Evolutionary conservation across 148 eudicot species (phyloP).

Genomic region (Vaccinium vitisidaea): DNA sequence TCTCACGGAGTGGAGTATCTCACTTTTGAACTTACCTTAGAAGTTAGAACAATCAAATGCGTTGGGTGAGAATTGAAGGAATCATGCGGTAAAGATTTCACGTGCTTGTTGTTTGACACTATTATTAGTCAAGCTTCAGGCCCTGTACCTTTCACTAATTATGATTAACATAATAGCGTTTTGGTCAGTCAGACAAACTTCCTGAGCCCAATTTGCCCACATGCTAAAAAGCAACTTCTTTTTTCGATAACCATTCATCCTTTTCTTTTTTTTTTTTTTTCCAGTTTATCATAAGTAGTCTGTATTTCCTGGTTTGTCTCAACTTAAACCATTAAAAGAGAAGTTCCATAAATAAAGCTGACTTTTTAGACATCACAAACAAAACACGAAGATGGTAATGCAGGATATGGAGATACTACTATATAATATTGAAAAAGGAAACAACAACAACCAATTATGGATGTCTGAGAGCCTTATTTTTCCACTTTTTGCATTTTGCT

Average conservation of each 20-base stretch:
- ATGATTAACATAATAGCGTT: too few species aligned
- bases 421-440: too few species aligned
- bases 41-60: background rate
- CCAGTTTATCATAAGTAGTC: background rate
- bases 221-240: background rate
- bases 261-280: too few species aligned
- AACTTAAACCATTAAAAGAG: background rate
- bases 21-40: too few species aligned
- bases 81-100: background rate
- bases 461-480: too few species aligned
- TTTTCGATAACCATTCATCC: background rate
- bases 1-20: too few species aligned
- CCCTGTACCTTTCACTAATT: background rate
- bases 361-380: background rate
- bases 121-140: background rate
- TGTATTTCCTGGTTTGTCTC: background rate
- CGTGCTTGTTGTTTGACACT: background rate
- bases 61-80: background rate
- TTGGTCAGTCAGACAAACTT: background rate
- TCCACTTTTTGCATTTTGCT: too few species aligned
- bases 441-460: too few species aligned
- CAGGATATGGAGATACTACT: too few species aligned
- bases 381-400: too few species aligned
- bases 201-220: background rate
- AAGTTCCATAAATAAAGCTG: too few species aligned